Evolutionary conservation across 2,329 filamentous ascomycete genomes (phyloP), one percentile per base, ranked within the genome.

Genomic region (Fusarium multiceps): DNA sequence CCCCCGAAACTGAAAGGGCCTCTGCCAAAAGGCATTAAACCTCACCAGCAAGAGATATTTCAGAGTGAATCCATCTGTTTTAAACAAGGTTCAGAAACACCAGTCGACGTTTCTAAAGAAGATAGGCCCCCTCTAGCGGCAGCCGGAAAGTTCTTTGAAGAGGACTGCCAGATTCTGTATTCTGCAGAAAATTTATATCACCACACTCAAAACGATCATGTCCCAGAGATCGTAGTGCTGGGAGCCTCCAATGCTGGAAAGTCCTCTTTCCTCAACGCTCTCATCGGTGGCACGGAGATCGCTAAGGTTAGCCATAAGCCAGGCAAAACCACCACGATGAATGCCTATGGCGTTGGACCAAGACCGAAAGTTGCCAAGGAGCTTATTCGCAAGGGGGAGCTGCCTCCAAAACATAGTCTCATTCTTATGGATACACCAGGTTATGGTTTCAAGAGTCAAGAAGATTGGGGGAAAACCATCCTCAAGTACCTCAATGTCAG

Each of bases 211-310:
- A 89, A 89, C 76, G 82, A 82, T 25, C 80, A 81, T 66, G 79
- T 84, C 6, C 87, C 87, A 46, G 87, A 89, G 69, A 87, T 97
- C 53, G 91, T 93, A 76, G 86, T 97, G 47, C 88, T 97, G 40
- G 93, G 93, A 45, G 93, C 94, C 74, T 94, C 93, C 70, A 97
- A 97, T 77, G 93, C 94, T 43, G 93, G 93, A 76, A 97, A 97
- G 79, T 96, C 93, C 3, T 93, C 93, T 18, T 92, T 97, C 72
- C 90, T 97, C 80, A 97, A 97, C 76, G 91, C 92, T 20, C 86
- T 97, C 34, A 88, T 90, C 4, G 90, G 90, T 34, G 69, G 74
- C 5, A 65, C 73, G 25, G 74, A 77, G 25, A 77, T 85, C 8
- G 87, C 87, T 14, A 80, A 82, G 49, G 85, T 86, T 25, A 86